These are phyloP conservation scores for Pecoramyces ruminantium DNA, from an alignment of 192 early-diverging fungal species.

Conservation along the genomic window DNA sequence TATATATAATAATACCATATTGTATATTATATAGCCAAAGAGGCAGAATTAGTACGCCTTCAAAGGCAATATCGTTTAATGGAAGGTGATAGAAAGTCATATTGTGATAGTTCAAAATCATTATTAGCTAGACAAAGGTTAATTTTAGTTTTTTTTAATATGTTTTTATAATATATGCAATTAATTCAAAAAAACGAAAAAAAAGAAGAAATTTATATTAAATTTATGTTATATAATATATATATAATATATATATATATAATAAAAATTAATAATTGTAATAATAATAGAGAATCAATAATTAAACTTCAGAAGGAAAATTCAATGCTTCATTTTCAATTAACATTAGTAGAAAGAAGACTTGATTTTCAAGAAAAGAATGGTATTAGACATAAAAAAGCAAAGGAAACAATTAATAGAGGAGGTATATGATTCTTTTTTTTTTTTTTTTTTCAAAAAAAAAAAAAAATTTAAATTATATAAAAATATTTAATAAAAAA, in stretches of 20 bases:
- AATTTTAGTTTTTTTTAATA: no score
- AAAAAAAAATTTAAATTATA: no score
- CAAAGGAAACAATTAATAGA: not conserved
- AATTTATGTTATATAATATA: no score
- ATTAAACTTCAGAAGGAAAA: not conserved
- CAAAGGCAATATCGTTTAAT: conserved; percentile 3
- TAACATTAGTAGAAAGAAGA: not conserved
- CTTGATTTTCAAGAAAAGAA: not conserved
- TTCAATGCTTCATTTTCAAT: not conserved
- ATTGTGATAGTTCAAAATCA: conserved; percentile 1
- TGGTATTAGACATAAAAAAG: not conserved
- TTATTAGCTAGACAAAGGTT: conserved; percentile 1
- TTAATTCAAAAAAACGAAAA: no score
- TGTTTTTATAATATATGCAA: no score
- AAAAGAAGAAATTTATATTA: no score
- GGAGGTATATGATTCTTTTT: not conserved
- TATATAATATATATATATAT: no score
- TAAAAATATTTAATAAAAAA: no score
- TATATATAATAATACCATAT: no score
- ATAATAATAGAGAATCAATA: not conserved
- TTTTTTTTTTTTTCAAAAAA: no score
- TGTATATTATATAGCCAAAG: not conserved
- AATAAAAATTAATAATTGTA: no score
- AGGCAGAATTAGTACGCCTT: not conserved
- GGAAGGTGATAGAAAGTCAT: conserved; percentile 1